A percentile compares a stretch with the other conserved stretches of the same genome.
Evolutionary conservation across 352 stramenopile genomes (phyloP).

Genomic region (Pythium scleroteichum): DNA sequence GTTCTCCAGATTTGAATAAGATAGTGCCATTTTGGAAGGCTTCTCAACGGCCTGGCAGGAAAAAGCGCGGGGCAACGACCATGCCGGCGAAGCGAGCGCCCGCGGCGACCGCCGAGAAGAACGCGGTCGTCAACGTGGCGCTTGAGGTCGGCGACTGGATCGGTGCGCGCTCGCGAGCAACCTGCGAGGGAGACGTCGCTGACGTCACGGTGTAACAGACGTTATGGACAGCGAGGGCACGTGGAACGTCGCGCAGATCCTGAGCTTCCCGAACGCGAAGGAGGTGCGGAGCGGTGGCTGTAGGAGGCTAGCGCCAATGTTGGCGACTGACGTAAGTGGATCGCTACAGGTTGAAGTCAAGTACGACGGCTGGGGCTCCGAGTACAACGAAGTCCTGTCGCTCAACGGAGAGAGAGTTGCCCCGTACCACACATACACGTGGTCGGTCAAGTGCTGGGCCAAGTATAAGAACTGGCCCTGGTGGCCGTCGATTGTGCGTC

Average conservation of each 20-base stretch:
- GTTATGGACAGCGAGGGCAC: conserved; percentile 61
- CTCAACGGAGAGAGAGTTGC: conserved; percentile 62
- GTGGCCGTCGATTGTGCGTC: conserved; percentile 68
- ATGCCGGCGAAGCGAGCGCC: background rate
- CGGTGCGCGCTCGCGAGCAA: conserved; percentile 32
- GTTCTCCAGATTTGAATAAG: too few relatives aligned
- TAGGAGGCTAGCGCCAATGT: background rate
- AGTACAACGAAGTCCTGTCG: conserved; percentile 62
- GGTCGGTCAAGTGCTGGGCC: conserved; percentile 77
- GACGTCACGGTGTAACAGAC: conserved; percentile 30
- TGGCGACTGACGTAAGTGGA: background rate
- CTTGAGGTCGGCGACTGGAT: conserved; percentile 42
- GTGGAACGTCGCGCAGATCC: conserved; percentile 68
- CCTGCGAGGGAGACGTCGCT: background rate
- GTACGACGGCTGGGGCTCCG: conserved; percentile 64
- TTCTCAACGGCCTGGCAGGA: background rate
- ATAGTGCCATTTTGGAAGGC: background rate
- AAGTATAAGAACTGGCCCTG: conserved; percentile 80
- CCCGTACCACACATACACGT: conserved; percentile 79
- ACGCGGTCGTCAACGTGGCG: conserved; percentile 16
- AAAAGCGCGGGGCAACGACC: background rate
- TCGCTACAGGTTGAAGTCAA: conserved; percentile 51
- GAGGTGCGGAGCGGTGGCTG: background rate
- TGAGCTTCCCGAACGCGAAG: conserved; percentile 23
- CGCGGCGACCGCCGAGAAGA: background rate